A percentile compares a stretch with the other conserved stretches of the same genome.
Evolutionary conservation across 1,284 basidiomycete genomes (phyloP).

Genomic region (Pascua guehoae): DNA sequence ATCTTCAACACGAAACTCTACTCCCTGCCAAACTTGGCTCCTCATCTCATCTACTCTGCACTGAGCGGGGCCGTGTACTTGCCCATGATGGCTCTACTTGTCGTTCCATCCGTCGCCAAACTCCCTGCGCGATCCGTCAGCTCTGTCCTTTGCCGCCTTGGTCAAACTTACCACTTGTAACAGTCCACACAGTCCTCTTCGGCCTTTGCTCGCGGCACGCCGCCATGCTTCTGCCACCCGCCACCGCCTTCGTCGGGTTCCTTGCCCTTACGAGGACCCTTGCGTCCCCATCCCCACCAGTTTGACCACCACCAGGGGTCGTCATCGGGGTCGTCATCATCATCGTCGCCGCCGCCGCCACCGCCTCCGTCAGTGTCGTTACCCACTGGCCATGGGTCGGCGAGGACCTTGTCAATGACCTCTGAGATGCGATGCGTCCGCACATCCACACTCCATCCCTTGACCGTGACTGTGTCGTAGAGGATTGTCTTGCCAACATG

Average conservation of each 20-base stretch:
- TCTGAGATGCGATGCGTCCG: constrained; percentile 72
- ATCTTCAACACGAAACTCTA: no score
- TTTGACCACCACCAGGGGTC: constrained; percentile 5
- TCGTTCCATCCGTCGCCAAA: constrained; percentile 38
- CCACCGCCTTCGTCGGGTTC: constrained; percentile 9
- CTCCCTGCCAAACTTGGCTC: no score
- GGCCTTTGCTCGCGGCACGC: constrained; percentile 42
- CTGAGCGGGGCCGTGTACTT: no score
- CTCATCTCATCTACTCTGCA: no score
- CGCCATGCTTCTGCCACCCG: constrained; percentile 44
- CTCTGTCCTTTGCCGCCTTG: not conserved
- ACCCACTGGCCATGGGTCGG: constrained; percentile 63
- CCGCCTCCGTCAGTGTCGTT: constrained; percentile 45
- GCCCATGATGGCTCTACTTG: not conserved
- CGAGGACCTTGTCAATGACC: constrained; percentile 68
- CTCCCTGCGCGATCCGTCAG: constrained; percentile 10
- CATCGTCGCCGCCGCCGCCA: constrained; percentile 4
- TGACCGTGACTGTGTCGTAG: constrained; percentile 80
- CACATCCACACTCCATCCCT: constrained; percentile 77
- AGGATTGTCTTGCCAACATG: constrained; percentile 79
- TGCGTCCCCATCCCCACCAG: constrained; percentile 17
- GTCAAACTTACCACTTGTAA: constrained; percentile 46
- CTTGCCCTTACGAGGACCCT: constrained; percentile 54
- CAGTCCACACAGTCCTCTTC: constrained; percentile 49
- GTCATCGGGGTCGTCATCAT: constrained; percentile 15